These are phyloP conservation scores for Sonneratia caseolaris DNA, from an alignment of 345 rosid species.

Conservation along the genomic window DNA sequence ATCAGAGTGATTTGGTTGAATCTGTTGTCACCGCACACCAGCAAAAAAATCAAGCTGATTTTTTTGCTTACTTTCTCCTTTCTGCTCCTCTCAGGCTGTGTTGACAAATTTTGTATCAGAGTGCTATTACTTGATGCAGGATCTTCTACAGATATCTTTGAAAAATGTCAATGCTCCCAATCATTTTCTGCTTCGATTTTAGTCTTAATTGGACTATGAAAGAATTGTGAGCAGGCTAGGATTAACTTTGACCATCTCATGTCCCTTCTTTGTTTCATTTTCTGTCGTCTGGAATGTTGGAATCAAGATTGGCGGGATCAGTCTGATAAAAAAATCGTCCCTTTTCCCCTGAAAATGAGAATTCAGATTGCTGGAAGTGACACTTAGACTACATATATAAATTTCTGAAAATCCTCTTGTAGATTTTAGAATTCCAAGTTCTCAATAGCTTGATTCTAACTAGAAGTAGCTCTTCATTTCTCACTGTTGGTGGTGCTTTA, in stretches of 20 bases:
- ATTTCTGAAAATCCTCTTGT: neutral
- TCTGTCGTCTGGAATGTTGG: neutral
- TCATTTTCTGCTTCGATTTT: neutral
- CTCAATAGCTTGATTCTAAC: neutral
- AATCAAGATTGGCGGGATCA: neutral
- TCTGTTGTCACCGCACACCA: neutral
- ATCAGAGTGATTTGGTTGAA: neutral
- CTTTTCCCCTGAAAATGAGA: neutral
- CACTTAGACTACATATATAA: neutral
- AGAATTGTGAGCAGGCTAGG: neutral
- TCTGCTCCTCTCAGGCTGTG: neutral
- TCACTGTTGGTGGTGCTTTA: neutral
- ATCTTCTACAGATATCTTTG: neutral
- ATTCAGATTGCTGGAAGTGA: neutral
- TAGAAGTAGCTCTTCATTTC: neutral
- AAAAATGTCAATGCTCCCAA: neutral
- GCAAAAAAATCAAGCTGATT: neutral
- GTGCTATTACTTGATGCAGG: neutral
- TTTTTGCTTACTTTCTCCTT: neutral
- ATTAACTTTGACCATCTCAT: neutral
- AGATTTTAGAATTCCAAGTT: neutral
- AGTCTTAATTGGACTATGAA: neutral
- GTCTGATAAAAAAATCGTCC: neutral
- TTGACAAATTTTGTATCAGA: neutral
- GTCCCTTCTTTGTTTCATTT: neutral